phyloP scores from a whole-genome alignment of 495 filamentous ascomycete genomes.

The Hypoxylon fragiforme region DNA sequence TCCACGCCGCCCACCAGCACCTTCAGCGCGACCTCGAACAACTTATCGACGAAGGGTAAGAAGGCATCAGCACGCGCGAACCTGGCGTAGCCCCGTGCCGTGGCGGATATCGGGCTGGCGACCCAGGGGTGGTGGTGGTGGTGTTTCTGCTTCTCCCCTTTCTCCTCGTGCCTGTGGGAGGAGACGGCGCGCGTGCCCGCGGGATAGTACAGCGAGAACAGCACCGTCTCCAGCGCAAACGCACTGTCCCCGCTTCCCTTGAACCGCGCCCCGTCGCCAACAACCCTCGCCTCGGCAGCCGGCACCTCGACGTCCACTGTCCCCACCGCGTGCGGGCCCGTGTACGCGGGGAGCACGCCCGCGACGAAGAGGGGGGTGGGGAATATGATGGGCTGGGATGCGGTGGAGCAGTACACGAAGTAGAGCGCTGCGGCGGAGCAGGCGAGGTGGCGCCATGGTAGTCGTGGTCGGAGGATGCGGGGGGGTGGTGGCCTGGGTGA shows the following conservation, averaged over 20 bases:
- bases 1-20: constrained; percentile 42
- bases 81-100: constrained; percentile 53
- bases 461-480: constrained; percentile 8
- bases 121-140: constrained; percentile 51
- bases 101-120: constrained; percentile 51
- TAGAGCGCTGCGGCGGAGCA: constrained; percentile 30
- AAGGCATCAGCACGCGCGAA: constrained; percentile 49
- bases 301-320: constrained; percentile 52
- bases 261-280: constrained; percentile 44
- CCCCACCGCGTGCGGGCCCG: constrained; percentile 53
- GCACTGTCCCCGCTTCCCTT: constrained; percentile 42
- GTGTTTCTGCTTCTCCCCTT: too few relatives aligned
- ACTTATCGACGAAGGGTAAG: constrained; percentile 39
- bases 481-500: constrained; percentile 5
- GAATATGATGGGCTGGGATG: constrained; percentile 46
- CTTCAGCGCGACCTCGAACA: constrained; percentile 41
- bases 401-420: constrained; percentile 44
- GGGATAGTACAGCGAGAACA: constrained; percentile 56
- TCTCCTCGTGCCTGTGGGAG: too few relatives aligned
- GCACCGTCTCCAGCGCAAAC: constrained; percentile 51
- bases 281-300: constrained; percentile 33
- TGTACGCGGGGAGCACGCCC: constrained; percentile 51
- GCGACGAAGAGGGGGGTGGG: too few relatives aligned
- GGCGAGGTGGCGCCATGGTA: constrained; percentile 38
- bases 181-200: constrained; percentile 24